Percentiles rank a stretch among this genome's conserved stretches.
phyloP scores from a whole-genome alignment of 495 filamentous ascomycete genomes.

The Lepidopterella palustris region DNA sequence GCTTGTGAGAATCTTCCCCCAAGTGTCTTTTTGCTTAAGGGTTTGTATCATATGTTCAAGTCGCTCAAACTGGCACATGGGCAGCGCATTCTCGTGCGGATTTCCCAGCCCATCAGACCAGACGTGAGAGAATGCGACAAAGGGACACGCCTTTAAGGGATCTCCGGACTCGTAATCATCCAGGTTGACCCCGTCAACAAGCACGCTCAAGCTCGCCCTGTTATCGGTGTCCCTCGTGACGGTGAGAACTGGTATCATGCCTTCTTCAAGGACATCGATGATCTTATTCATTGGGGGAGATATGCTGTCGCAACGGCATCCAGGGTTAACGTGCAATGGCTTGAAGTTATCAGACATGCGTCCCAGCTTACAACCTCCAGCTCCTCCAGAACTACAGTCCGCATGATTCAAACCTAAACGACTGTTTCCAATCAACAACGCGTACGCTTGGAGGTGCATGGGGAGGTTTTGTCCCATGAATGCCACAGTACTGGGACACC shows the following conservation, averaged over 20 bases:
- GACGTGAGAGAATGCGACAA: not conserved
- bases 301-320: not conserved
- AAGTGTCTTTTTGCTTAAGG: not conserved
- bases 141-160: not conserved
- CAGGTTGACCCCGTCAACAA: not conserved
- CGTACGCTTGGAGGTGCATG: not conserved
- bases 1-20: not conserved
- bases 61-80: not conserved
- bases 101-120: conserved; percentile 1
- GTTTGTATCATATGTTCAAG: not conserved
- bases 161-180: not conserved
- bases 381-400: not conserved
- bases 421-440: not conserved
- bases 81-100: not conserved
- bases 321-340: not conserved
- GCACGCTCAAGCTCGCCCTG: not conserved
- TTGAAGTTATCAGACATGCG: not conserved
- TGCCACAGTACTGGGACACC: not conserved
- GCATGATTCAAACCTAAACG: not conserved
- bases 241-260: conserved; percentile 1
- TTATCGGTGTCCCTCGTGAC: not conserved
- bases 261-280: not conserved
- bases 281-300: conserved; percentile 4
- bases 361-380: not conserved
- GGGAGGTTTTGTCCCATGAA: not conserved